A percentile compares a stretch with the other conserved stretches of the same genome.
Evolutionary conservation across 495 filamentous ascomycete genomes (phyloP).

Genomic region (Neurospora sp.): DNA sequence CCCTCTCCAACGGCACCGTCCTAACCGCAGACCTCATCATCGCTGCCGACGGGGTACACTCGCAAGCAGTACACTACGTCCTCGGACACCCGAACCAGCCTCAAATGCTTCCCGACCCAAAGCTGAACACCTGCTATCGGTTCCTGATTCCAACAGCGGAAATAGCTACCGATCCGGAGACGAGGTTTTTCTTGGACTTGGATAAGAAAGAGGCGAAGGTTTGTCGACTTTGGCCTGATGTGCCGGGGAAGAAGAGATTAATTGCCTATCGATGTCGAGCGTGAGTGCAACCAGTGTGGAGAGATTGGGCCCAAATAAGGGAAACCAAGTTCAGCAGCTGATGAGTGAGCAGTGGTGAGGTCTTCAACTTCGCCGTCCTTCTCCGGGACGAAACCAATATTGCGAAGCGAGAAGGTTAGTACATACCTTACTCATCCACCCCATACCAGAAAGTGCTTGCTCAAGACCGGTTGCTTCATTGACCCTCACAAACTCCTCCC

Average conservation of each 20-base stretch:
- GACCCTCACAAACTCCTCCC: neutral
- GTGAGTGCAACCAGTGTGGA: constrained; percentile 8
- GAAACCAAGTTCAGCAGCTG: neutral
- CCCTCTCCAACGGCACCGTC: constrained; percentile 25
- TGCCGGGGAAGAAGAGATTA: constrained; percentile 18
- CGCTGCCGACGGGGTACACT: constrained; percentile 40
- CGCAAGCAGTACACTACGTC: constrained; percentile 14
- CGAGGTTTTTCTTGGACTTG: constrained; percentile 16
- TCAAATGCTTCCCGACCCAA: constrained; percentile 8
- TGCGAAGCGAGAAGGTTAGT: neutral
- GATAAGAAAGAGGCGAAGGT: constrained; percentile 16
- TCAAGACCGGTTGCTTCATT: neutral
- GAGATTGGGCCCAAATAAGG: neutral
- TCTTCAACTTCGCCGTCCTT: constrained; percentile 28
- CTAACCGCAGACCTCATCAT: constrained; percentile 34
- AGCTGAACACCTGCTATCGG: constrained; percentile 29
- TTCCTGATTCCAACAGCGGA: constrained; percentile 33
- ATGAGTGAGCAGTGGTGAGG: constrained; percentile 12
- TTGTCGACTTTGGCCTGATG: constrained; percentile 15
- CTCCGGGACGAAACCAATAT: neutral
- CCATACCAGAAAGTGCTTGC: neutral
- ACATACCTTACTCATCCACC: neutral
- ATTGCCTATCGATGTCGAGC: constrained; percentile 36
- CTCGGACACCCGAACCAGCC: constrained; percentile 14
- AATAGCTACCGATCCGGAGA: constrained; percentile 24